A percentile compares a stretch with the other conserved stretches of the same genome.
Conservation (phyloP, 208 protist genomes). For the Leptomonas seymouri region DNA sequence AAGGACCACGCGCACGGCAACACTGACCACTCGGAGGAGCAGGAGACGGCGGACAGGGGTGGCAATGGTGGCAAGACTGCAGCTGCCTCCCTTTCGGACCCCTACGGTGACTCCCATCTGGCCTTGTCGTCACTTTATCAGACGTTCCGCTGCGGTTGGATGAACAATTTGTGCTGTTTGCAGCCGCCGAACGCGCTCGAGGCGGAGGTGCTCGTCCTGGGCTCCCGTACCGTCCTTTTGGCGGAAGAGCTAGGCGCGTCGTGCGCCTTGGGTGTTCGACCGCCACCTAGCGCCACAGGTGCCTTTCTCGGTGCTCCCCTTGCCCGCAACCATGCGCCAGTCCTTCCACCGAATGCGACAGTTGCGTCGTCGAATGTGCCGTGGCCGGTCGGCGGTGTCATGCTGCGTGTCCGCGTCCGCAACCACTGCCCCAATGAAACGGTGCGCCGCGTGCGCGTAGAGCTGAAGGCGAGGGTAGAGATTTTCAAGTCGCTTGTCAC, state of each 20-base stretch:
- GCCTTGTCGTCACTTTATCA: constrained; percentile 56
- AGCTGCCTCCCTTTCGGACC: constrained; percentile 9
- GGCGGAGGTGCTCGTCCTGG: constrained; percentile 57
- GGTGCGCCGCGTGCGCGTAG: constrained; percentile 46
- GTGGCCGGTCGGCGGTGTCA: constrained; percentile 45
- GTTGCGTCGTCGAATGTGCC: constrained; percentile 33
- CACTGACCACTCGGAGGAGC: not conserved
- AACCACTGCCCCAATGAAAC: constrained; percentile 40
- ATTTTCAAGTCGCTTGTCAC: constrained; percentile 68
- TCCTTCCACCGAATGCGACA: constrained; percentile 6
- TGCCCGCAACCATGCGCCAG: not conserved
- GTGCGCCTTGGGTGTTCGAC: constrained; percentile 29
- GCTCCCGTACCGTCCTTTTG: constrained; percentile 47
- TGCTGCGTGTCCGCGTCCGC: constrained; percentile 50
- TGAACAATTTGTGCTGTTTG: constrained; percentile 63
- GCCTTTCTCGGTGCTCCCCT: constrained; percentile 15
- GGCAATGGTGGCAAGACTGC: constrained; percentile 4
- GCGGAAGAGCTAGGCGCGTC: constrained; percentile 33
- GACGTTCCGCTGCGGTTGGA: constrained; percentile 43
- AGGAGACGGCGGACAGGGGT: not conserved
- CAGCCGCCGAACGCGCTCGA: constrained; percentile 41
- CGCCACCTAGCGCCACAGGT: not conserved
- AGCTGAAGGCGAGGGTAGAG: constrained; percentile 53
- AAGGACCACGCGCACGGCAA: not conserved
- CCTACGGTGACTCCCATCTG: constrained; percentile 25